Evolutionary conservation across 768 basidiomycete species (phyloP), one percentile per base, ranked within the genome.

Genomic region (Megacollybia marginata): DNA sequence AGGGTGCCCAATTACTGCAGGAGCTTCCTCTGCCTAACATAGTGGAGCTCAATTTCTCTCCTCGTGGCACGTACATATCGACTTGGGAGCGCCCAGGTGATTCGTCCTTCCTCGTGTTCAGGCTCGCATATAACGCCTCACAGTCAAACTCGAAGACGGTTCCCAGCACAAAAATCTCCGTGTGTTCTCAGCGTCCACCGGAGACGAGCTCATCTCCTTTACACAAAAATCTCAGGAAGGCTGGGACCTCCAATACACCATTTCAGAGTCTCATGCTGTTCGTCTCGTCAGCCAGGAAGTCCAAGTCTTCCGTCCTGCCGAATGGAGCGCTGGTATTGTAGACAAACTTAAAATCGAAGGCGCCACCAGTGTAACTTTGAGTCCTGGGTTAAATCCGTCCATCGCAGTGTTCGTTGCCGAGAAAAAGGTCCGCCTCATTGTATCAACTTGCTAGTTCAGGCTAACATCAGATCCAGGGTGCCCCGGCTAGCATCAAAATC

Each of bases 371-470:
- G 73, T 91, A 42, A 72, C 80, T 4, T 70, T 94, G 53, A 90
- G 90, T 57, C 89, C 89, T 9, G 92, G 92, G 8, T 67, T 85
- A 59, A 91, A 92, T 65, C 88, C 91, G 8, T 85, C 82, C 8
- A 64, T 99, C n/a, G 95, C 94, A 4, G 78, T 95, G 10, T 99
- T 97, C 62, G 74, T 94, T 35, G 87, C 83, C 0, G 95, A 98
- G 76, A 92, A 92, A 75, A 96, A 96, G 76, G 88, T 80, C 51
- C 33, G 73, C 62, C 5, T 7, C 7, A 7, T 28, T 2, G 47
- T 19, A 20, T n/a, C 33, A n/a, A 19, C 31, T 36, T 19, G 15
- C 42, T 18, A 36, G 28, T 48, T 42, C 28, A 9, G 20, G 20
- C 31, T 28, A 35, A 15, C 19, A 18, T 48, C 4, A 16, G 40